Evolutionary conservation across 139 green algal species (phyloP).

Genomic region (Diplosphaera chodatii): DNA sequence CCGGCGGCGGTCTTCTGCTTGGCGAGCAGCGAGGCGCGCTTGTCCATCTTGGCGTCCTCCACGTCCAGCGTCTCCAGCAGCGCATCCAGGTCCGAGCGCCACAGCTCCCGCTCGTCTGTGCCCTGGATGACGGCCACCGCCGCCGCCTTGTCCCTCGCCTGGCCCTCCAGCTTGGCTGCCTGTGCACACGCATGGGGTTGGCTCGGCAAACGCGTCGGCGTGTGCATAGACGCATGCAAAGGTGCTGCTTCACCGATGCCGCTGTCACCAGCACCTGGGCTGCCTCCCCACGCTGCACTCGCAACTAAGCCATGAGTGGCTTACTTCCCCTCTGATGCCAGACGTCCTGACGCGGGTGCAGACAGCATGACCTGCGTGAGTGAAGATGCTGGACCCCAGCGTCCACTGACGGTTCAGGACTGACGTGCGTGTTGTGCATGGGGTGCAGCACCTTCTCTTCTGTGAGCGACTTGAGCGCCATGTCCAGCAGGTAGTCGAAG

Average conservation of each 20-base stretch:
- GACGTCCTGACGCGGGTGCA: too few relatives aligned
- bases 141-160: slow-evolving; percentile 35
- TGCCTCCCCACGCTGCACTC: too few relatives aligned
- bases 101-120: slow-evolving; percentile 70
- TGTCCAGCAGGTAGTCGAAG: slow-evolving; percentile 97
- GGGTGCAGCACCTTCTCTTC: slow-evolving; percentile 75
- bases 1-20: slow-evolving; percentile 17
- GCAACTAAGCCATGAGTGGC: too few relatives aligned
- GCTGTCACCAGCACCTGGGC: too few relatives aligned
- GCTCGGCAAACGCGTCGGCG: too few relatives aligned
- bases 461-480: slow-evolving; percentile 93
- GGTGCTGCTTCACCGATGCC: too few relatives aligned
- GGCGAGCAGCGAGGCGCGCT: slow-evolving; percentile 9
- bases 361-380: too few relatives aligned
- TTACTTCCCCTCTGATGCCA: too few relatives aligned
- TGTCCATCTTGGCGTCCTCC: slow-evolving; percentile 23
- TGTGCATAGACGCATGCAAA: too few relatives aligned
- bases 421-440: not conserved
- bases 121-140: slow-evolving; percentile 49
- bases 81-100: slow-evolving; percentile 70
- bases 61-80: slow-evolving; percentile 52
- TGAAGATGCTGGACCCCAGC: too few relatives aligned
- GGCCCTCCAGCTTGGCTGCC: slow-evolving; percentile 35
- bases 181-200: slow-evolving; percentile 3
- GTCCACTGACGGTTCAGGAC: too few relatives aligned